A percentile compares a stretch with the other conserved stretches of the same genome.
These are phyloP conservation scores for Saccharomyces hybrid DNA, from an alignment of 1,139 yeast species.

Conservation along the genomic window DNA sequence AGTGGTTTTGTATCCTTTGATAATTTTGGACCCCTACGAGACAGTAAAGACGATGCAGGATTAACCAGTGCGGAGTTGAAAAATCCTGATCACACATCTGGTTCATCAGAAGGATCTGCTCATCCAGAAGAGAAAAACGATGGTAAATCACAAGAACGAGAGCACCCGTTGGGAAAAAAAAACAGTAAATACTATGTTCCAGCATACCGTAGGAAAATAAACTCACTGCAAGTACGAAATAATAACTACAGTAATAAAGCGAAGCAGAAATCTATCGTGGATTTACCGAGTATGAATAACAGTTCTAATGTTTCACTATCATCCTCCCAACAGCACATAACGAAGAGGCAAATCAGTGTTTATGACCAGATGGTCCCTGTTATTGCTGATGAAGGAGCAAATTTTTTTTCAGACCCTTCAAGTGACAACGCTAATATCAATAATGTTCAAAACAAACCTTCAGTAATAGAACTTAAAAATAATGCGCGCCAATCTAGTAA, in stretches of 20 bases:
- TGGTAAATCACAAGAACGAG: background rate
- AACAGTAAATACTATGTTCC: slow-evolving; percentile 30
- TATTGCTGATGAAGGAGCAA: slow-evolving; percentile 11
- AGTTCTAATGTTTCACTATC: slow-evolving; percentile 26
- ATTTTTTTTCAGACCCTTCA: slow-evolving; percentile 1
- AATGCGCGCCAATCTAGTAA: slow-evolving; percentile 9
- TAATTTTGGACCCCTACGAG: slow-evolving; percentile 23
- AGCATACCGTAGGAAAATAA: slow-evolving; percentile 34
- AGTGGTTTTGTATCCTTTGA: slow-evolving; percentile 31
- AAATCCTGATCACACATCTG: background rate
- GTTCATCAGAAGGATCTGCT: slow-evolving; percentile 3
- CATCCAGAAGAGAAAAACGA: slow-evolving; percentile 8
- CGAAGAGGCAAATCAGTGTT: slow-evolving; percentile 14
- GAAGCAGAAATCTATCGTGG: background rate
- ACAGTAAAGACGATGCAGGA: slow-evolving; percentile 6
- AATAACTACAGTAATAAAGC: slow-evolving; percentile 12
- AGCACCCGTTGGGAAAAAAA: slow-evolving; percentile 1
- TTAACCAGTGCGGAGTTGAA: slow-evolving; percentile 6
- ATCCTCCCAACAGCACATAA: slow-evolving; percentile 11
- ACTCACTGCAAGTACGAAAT: slow-evolving; percentile 7
- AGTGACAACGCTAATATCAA: background rate
- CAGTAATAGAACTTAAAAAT: background rate
- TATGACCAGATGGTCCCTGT: slow-evolving; percentile 31
- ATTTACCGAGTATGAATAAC: slow-evolving; percentile 9
- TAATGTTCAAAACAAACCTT: background rate